These are phyloP conservation scores for Beauveria pseudobassiana DNA, from an alignment of 2,329 filamentous ascomycete species.

Conservation along the genomic window DNA sequence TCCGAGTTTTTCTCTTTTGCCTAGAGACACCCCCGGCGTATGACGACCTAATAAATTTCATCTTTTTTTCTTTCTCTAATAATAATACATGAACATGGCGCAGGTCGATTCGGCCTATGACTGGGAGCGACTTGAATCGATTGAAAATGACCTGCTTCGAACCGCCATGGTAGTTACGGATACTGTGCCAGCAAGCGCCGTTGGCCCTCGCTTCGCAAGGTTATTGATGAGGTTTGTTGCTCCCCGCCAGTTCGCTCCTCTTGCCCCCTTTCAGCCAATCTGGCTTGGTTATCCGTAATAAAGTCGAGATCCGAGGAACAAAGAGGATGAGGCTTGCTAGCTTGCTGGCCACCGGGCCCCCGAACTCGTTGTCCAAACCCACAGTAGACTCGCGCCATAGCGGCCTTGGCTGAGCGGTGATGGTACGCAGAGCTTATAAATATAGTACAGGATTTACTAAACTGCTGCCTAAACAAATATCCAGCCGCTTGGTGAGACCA, in stretches of 20 bases:
- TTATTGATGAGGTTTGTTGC: not conserved
- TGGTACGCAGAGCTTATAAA: too few species aligned
- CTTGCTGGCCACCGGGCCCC: not conserved
- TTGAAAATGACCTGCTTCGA: not conserved
- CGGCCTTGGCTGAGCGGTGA: not conserved
- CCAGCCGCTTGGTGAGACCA: not conserved
- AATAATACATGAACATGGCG: not conserved
- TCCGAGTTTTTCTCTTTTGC: not conserved
- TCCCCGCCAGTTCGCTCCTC: conserved; percentile 1
- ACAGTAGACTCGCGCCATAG: not conserved
- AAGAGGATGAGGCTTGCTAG: not conserved
- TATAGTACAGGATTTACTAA: too few species aligned
- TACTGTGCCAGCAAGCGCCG: not conserved
- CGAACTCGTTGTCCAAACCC: not conserved
- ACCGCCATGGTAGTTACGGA: too few species aligned
- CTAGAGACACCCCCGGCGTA: not conserved
- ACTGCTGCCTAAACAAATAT: too few species aligned
- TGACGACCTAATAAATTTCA: not conserved
- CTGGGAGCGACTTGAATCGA: not conserved
- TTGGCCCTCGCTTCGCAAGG: not conserved
- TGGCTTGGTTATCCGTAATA: not conserved
- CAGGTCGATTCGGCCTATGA: too few species aligned
- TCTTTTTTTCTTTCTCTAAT: not conserved
- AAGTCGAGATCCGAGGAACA: not conserved
- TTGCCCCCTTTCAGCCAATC: not conserved